phyloP scores from a whole-genome alignment of 768 basidiomycete species.

The Mycena haematopus region DNA sequence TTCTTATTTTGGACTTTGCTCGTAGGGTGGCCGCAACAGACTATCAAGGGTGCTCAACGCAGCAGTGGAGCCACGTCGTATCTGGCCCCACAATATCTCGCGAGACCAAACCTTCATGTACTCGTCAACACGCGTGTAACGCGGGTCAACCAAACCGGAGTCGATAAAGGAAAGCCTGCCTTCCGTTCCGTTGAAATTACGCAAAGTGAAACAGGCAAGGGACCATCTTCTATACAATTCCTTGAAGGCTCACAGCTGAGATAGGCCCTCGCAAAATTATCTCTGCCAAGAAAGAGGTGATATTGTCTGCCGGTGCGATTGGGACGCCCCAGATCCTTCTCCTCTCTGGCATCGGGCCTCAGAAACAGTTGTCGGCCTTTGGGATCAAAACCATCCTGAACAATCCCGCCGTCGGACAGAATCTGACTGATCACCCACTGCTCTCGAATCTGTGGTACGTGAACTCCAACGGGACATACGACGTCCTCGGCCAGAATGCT shows the following conservation, averaged over 20 bases:
- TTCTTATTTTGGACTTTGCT: background rate
- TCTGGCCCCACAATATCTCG: constrained; percentile 30
- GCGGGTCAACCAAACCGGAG: constrained; percentile 23
- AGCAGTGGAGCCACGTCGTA: constrained; percentile 38
- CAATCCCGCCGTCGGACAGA: constrained; percentile 31
- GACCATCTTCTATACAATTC: background rate
- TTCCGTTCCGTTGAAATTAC: constrained; percentile 13
- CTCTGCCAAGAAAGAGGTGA: constrained; percentile 36
- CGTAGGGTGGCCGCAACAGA: constrained; percentile 34
- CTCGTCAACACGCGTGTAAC: constrained; percentile 32
- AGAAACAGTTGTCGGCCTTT: constrained; percentile 6
- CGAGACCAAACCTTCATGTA: constrained; percentile 36
- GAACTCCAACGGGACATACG: constrained; percentile 29
- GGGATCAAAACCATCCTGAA: constrained; percentile 29
- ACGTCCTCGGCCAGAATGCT: constrained; percentile 22
- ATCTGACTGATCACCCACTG: constrained; percentile 30
- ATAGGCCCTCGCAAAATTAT: constrained; percentile 18
- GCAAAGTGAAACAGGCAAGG: constrained; percentile 2
- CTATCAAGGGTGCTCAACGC: constrained; percentile 31
- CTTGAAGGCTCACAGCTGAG: background rate
- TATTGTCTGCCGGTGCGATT: constrained; percentile 38
- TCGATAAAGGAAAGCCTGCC: background rate
- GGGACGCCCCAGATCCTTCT: constrained; percentile 35
- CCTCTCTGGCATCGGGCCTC: constrained; percentile 34
- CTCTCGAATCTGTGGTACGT: constrained; percentile 23